phyloP scores from a whole-genome alignment of 495 filamentous ascomycete genomes.

The Apodospora peruviana region DNA sequence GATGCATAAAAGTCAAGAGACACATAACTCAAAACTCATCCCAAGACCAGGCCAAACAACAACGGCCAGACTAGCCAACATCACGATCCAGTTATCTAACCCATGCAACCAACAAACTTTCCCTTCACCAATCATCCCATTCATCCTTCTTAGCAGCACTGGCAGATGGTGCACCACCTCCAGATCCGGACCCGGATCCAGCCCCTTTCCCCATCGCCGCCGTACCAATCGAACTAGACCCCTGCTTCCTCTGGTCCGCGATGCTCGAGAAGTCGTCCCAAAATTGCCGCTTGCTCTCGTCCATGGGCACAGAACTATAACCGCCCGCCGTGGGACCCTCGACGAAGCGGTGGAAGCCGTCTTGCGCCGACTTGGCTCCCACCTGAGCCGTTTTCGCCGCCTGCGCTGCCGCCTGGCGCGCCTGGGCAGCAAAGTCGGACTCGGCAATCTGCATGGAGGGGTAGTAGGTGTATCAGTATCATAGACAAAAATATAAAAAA shows the following conservation, averaged over 20 bases:
- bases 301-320: constrained; percentile 30
- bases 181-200: constrained; percentile 24
- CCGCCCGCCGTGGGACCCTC: constrained; percentile 46
- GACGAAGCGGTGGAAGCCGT: constrained; percentile 76
- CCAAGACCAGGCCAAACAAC: too few species aligned
- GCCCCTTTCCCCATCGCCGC: constrained; percentile 60
- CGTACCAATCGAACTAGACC: constrained; percentile 59
- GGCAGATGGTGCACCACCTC: not conserved
- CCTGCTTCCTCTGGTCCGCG: constrained; percentile 39
- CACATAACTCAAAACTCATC: too few species aligned
- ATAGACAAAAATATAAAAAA: not conserved
- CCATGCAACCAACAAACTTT: too few species aligned
- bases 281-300: constrained; percentile 73
- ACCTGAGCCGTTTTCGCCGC: constrained; percentile 55
- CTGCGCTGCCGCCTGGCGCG: constrained; percentile 60
- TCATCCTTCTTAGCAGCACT: constrained; percentile 49
- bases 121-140: constrained; percentile 67
- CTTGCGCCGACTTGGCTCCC: constrained; percentile 65
- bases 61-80: too few species aligned
- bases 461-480: not conserved
- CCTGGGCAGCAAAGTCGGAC: constrained; percentile 82
- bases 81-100: too few species aligned
- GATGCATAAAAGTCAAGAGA: too few species aligned
- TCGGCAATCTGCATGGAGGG: constrained; percentile 57
- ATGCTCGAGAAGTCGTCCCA: constrained; percentile 74